phyloP scores from a whole-genome alignment of 1,284 basidiomycete genomes.

The Papiliotrema flavescens region DNA sequence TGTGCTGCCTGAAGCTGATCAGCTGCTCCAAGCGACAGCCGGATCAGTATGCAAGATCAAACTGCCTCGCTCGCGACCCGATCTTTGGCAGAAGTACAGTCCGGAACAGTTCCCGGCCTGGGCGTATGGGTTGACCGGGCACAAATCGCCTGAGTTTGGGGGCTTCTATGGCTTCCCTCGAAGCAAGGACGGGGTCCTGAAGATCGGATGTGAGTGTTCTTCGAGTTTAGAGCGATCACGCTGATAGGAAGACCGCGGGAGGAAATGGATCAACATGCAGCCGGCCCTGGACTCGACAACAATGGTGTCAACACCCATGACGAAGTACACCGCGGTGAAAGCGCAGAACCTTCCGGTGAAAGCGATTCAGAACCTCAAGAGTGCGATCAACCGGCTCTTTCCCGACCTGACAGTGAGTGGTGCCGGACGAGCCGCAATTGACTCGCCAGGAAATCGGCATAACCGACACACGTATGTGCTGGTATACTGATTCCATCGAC shows the following conservation, averaged over 20 bases:
- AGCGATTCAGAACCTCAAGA: slow-evolving; percentile 21
- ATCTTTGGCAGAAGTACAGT: slow-evolving; percentile 27
- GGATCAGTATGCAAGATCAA: slow-evolving; percentile 22
- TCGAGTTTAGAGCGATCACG: too few relatives aligned
- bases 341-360: slow-evolving; percentile 19
- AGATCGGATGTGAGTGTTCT: slow-evolving; percentile 22
- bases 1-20: slow-evolving; percentile 17
- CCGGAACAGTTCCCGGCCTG: slow-evolving; percentile 27
- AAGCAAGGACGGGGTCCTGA: slow-evolving; percentile 22
- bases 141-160: slow-evolving; percentile 15
- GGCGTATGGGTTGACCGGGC: slow-evolving; percentile 10
- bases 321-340: slow-evolving; percentile 18
- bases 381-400: slow-evolving; percentile 13
- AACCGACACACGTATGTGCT: slow-evolving; percentile 26
- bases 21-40: slow-evolving; percentile 23
- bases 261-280: background rate
- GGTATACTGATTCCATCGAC: slow-evolving; percentile 30
- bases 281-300: slow-evolving; percentile 1
- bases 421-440: background rate
- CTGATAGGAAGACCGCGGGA: slow-evolving; percentile 11
- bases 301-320: slow-evolving; percentile 19
- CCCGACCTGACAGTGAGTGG: slow-evolving; percentile 18
- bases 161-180: slow-evolving; percentile 31
- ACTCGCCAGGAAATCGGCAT: slow-evolving; percentile 20
- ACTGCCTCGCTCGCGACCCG: slow-evolving; percentile 19